Evolutionary conservation across 2,329 filamentous ascomycete genomes (phyloP).

Genomic region (Apiospora marii): DNA sequence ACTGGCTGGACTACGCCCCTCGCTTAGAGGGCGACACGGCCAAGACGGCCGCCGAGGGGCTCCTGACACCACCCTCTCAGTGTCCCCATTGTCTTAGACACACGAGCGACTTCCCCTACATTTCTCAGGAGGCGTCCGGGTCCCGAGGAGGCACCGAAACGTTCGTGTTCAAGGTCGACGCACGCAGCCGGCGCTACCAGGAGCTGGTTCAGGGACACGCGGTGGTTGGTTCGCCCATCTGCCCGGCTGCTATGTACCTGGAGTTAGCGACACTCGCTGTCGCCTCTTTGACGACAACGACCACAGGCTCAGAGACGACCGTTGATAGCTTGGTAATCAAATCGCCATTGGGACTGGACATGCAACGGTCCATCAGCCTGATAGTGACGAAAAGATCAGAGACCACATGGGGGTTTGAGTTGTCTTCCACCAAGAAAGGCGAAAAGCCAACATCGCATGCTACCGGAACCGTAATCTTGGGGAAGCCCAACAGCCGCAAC

Average conservation of each 20-base stretch:
- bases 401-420: not conserved
- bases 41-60: not conserved
- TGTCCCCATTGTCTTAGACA: not conserved
- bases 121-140: not conserved
- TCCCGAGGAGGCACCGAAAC: not conserved
- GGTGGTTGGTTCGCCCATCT: not conserved
- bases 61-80: not conserved
- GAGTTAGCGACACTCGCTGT: not conserved
- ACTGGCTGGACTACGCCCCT: not conserved
- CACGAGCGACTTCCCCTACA: not conserved
- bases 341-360: not conserved
- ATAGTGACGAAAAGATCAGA: not conserved
- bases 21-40: not conserved
- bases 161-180: not conserved
- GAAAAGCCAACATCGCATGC: not conserved
- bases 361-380: not conserved
- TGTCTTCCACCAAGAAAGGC: not conserved
- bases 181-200: not conserved
- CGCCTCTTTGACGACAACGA: not conserved
- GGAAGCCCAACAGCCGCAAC: not conserved
- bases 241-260: not conserved
- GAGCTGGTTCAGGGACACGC: not conserved
- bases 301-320: not conserved
- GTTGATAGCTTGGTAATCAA: not conserved
- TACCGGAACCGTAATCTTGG: not conserved